Percentiles rank a stretch among this genome's conserved stretches.
These are phyloP conservation scores for Pythium volutum DNA, from an alignment of 352 stramenopile species.

Conservation along the genomic window DNA sequence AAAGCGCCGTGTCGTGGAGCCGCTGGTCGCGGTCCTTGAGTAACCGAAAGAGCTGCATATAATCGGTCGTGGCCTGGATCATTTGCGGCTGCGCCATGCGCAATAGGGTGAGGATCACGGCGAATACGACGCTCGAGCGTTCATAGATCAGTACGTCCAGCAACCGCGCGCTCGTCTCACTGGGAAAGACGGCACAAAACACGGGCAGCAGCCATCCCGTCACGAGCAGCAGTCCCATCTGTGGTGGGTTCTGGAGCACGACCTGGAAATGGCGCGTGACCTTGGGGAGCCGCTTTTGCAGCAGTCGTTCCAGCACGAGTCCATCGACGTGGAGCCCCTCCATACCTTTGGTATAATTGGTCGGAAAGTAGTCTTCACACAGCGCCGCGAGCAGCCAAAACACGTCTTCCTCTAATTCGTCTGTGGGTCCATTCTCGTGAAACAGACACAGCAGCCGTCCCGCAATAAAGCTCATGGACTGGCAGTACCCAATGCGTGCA, in stretches of 20 bases:
- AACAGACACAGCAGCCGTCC: constrained; percentile 68
- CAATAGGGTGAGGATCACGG: constrained; percentile 50
- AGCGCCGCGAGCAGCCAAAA: constrained; percentile 62
- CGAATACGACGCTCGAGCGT: constrained; percentile 47
- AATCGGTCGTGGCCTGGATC: constrained; percentile 53
- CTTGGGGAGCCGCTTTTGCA: constrained; percentile 48
- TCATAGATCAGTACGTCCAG: constrained; percentile 62
- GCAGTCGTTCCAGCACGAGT: constrained; percentile 46
- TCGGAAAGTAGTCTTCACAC: constrained; percentile 57
- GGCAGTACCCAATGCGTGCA: constrained; percentile 77
- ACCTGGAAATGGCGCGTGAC: constrained; percentile 53
- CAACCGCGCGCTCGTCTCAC: constrained; percentile 57
- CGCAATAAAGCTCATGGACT: constrained; percentile 90
- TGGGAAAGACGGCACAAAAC: constrained; percentile 64
- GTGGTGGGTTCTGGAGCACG: constrained; percentile 38
- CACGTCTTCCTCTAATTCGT: constrained; percentile 36
- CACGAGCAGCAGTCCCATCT: constrained; percentile 57
- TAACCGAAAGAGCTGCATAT: constrained; percentile 62
- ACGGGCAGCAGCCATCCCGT: constrained; percentile 68
- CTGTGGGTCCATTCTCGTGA: constrained; percentile 7
- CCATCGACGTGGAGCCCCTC: constrained; percentile 53
- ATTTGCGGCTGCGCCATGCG: constrained; percentile 54
- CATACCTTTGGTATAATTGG: constrained; percentile 69
- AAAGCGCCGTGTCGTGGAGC: constrained; percentile 57
- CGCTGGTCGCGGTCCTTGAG: constrained; percentile 57